Conservation (phyloP, 345 rosid genomes). For the Ceriops tagal region DNA sequence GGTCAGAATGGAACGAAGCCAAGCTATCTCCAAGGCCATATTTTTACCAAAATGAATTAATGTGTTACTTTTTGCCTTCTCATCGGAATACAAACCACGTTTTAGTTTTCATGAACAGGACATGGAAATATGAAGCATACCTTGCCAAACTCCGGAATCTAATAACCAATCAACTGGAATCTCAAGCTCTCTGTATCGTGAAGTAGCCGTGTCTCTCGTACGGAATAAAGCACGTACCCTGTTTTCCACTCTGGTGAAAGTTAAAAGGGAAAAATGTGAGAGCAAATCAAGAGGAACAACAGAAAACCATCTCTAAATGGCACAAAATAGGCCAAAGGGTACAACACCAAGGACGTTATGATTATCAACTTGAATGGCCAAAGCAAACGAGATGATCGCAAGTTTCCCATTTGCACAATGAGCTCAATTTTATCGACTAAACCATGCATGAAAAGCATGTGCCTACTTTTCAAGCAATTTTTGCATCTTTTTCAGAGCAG, state of each 20-base stretch:
- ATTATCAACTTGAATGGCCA: not conserved
- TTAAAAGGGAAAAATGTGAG: not conserved
- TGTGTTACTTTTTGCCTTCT: no score
- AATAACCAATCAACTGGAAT: slow-evolving; percentile 82
- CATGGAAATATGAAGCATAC: slow-evolving; percentile 31
- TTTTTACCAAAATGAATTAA: no score
- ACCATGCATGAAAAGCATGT: slow-evolving; percentile 13
- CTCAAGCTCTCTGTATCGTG: slow-evolving; percentile 79
- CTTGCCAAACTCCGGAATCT: slow-evolving; percentile 90
- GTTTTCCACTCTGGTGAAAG: slow-evolving; percentile 68
- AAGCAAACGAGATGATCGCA: not conserved
- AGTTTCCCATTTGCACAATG: not conserved
- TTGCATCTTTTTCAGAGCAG: slow-evolving; percentile 88
- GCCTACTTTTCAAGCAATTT: slow-evolving; percentile 90
- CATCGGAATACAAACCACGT: no score
- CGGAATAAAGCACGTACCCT: slow-evolving; percentile 87
- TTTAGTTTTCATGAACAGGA: no score
- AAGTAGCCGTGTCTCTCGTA: slow-evolving; percentile 90
- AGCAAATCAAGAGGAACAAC: not conserved
- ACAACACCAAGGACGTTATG: not conserved
- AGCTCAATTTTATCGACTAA: not conserved
- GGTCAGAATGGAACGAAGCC: no score
- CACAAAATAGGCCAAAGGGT: not conserved
- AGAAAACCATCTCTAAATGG: not conserved
- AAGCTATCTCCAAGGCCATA: no score